Evolutionary conservation across 1,139 yeast genomes (phyloP), one percentile per base, ranked within the genome.

Genomic region (Debaryomycetaceae sp.): DNA sequence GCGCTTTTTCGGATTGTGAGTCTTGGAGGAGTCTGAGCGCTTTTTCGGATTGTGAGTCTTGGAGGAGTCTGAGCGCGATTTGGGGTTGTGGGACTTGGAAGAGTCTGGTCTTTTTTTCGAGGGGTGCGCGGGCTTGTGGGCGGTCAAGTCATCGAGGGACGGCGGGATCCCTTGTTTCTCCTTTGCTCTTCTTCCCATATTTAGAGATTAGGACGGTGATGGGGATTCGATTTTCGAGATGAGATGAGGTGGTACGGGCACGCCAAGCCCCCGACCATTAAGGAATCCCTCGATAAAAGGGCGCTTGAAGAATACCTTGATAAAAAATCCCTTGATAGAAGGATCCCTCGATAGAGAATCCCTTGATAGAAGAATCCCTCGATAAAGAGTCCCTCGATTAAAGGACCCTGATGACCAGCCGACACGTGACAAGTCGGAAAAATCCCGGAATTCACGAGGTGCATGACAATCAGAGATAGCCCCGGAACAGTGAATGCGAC

Each of bases 131-230:
- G 64, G 69, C 42, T 73, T 76, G 32, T 54, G 62, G 10, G 72
- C 72, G 40, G 76, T 74, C 50, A 86, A 77, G 47, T 86, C 95
- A 26, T 86, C 97, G 39, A 76, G 64, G 10, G 82, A 50, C 25
- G 95, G 95, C 41, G 96, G 96, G 35, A 71, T 81, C 21, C 83
- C 87, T 60, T 86, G 96, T 66, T 82, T 86, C 49, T 81, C 79
- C 61, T 78, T 82, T 35, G 85, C 81, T 65, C 83, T 78, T 73
- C 95, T 79, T 53, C 95, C 96, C 95, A 85, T 85, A 34, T 33
- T 48, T 23, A 12, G 19, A 26, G n/a, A n/a, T 16, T 22, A n/a
- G n/a, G 22, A 8, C 22, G 11, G 8, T 19, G 22, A 19, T 19
- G 11, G 22, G 22, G 10, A 19, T 19, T 11, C 22, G 22, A 8